These are phyloP conservation scores for Capsicum baccatum DNA, from an alignment of 257 asterid genomes.

Conservation along the genomic window DNA sequence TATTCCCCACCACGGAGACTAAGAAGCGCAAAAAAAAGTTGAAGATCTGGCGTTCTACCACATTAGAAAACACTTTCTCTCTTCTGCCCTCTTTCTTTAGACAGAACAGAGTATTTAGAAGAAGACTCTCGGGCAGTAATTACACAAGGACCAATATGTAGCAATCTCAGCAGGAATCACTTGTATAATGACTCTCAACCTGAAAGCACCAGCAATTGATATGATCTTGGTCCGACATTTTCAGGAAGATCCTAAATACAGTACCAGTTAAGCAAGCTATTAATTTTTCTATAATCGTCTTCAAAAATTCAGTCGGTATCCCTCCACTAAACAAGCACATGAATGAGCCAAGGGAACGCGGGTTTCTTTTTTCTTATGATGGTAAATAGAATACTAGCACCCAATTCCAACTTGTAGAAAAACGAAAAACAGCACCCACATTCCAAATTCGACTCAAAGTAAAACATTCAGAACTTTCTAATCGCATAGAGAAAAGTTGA, in stretches of 20 bases:
- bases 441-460: background rate
- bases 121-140: background rate
- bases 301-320: background rate
- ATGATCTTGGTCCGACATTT: background rate
- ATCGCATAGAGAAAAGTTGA: background rate
- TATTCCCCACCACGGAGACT: background rate
- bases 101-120: background rate
- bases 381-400: background rate
- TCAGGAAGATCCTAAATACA: background rate
- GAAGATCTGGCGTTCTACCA: background rate
- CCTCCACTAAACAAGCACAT: background rate
- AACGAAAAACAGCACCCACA: too few relatives aligned
- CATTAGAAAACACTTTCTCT: background rate
- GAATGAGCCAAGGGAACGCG: background rate
- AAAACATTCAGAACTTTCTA: background rate
- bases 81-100: background rate
- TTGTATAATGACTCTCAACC: background rate
- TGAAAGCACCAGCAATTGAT: background rate
- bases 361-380: background rate
- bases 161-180: constrained; percentile 18
- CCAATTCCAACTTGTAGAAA: background rate
- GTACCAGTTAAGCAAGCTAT: background rate
- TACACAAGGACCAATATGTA: background rate
- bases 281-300: background rate
- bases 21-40: background rate